These are phyloP conservation scores for Trypanosoma scelopori DNA, from an alignment of 208 protist species.

Conservation along the genomic window DNA sequence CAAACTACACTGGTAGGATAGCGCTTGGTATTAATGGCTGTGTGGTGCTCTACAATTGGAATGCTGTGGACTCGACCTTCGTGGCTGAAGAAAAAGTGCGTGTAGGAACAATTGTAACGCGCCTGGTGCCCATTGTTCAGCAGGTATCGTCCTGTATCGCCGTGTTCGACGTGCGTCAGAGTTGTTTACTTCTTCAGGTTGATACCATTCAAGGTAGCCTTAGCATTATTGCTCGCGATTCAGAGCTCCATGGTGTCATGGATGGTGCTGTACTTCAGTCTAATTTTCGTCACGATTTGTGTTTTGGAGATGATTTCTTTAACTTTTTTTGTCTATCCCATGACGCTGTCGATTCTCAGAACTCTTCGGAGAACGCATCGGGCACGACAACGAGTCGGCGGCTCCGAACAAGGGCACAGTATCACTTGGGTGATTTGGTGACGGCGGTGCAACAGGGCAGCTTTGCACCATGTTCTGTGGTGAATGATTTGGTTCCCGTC, in stretches of 20 bases:
- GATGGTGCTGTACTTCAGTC: conserved; percentile 40
- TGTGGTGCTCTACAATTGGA: conserved; percentile 70
- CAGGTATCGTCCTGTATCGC: conserved; percentile 37
- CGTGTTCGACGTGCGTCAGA: conserved; percentile 68
- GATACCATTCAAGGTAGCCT: conserved; percentile 73
- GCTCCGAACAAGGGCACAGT: conserved; percentile 39
- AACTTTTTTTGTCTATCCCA: conserved; percentile 62
- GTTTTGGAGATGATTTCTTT: conserved; percentile 66
- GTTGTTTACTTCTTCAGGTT: conserved; percentile 59
- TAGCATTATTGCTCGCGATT: conserved; percentile 50
- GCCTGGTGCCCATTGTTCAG: conserved; percentile 51
- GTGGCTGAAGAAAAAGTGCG: conserved; percentile 64
- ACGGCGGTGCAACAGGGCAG: conserved; percentile 64
- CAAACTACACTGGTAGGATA: conserved; percentile 62
- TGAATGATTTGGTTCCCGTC: conserved; percentile 30
- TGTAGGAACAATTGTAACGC: conserved; percentile 58
- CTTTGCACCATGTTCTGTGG: conserved; percentile 48
- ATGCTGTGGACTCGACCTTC: conserved; percentile 57
- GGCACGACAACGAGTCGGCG: not conserved
- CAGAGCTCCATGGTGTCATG: conserved; percentile 58
- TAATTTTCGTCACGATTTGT: conserved; percentile 26
- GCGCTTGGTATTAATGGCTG: conserved; percentile 79
- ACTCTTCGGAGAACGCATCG: not conserved
- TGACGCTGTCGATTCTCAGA: conserved; percentile 1
- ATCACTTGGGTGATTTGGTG: conserved; percentile 74